phyloP scores from a whole-genome alignment of 1,139 yeast genomes.

The Protomyces inouyei region DNA sequence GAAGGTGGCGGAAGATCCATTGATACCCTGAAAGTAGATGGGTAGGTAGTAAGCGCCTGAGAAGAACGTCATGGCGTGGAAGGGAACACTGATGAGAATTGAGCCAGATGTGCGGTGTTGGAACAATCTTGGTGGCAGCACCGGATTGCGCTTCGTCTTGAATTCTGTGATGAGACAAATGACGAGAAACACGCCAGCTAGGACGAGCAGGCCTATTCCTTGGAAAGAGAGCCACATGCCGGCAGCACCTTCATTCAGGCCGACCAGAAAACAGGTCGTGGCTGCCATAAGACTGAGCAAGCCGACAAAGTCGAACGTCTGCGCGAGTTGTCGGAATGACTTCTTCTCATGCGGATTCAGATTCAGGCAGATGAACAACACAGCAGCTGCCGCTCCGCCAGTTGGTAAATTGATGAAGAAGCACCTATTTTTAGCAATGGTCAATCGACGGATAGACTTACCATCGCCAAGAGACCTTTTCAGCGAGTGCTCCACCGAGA shows the following conservation, averaged over 20 bases:
- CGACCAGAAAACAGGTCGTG: constrained; percentile 47
- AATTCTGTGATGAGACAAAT: constrained; percentile 51
- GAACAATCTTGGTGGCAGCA: constrained; percentile 47
- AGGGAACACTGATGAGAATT: constrained; percentile 43
- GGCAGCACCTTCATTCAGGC: constrained; percentile 50
- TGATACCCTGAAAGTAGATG: constrained; percentile 54
- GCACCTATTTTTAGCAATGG: constrained; percentile 51
- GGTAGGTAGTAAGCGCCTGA: constrained; percentile 47
- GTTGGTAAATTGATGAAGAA: constrained; percentile 67
- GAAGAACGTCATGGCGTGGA: constrained; percentile 48
- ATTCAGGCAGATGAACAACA: constrained; percentile 47
- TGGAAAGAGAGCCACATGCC: constrained; percentile 54
- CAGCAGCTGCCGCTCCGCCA: constrained; percentile 54
- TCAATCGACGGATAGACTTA: constrained; percentile 69
- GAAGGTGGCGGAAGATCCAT: constrained; percentile 48
- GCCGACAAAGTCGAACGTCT: constrained; percentile 49
- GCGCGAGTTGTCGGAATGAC: constrained; percentile 44
- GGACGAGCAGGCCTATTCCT: constrained; percentile 50
- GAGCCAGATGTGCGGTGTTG: constrained; percentile 42
- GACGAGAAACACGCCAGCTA: constrained; percentile 50
- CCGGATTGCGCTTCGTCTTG: constrained; percentile 45
- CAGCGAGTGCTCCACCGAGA: constrained; percentile 62
- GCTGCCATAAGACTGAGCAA: constrained; percentile 45
- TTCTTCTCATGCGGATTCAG: constrained; percentile 51
- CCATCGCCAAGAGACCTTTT: constrained; percentile 65